Conservation (phyloP, 495 filamentous ascomycete species). For the Endocarpon pusillum region DNA sequence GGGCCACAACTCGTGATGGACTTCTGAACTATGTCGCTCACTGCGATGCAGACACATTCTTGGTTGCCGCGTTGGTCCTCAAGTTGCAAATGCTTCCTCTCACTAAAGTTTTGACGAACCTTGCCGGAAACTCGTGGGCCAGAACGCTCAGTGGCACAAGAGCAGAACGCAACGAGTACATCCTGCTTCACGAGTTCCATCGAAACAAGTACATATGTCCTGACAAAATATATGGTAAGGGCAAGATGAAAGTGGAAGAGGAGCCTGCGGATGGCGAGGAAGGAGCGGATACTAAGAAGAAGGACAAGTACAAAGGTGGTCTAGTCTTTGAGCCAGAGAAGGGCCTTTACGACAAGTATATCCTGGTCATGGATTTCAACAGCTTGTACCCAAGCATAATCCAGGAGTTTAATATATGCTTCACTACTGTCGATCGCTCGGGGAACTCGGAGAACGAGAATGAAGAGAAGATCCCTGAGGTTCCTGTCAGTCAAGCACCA, state of each 20-base stretch:
- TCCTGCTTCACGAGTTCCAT: constrained; percentile 91
- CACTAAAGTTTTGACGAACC: constrained; percentile 86
- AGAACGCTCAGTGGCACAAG: constrained; percentile 87
- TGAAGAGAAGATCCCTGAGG: constrained; percentile 55
- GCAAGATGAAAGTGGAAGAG: constrained; percentile 47
- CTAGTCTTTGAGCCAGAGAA: constrained; percentile 96
- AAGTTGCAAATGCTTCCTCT: constrained; percentile 82
- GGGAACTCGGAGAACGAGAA: constrained; percentile 59
- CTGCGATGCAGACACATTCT: constrained; percentile 88
- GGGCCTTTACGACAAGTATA: constrained; percentile 89
- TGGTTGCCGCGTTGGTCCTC: constrained; percentile 76
- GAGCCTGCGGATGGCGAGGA: constrained; percentile 52
- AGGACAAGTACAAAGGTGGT: constrained; percentile 97
- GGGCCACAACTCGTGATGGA: constrained; percentile 68
- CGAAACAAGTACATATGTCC: constrained; percentile 94
- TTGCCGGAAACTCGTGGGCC: constrained; percentile 97
- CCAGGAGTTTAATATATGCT: constrained; percentile 98
- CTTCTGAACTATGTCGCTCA: constrained; percentile 86
- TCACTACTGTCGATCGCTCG: constrained; percentile 78
- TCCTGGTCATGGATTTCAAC: constrained; percentile 99
- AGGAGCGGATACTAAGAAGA: constrained; percentile 63
- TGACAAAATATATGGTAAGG: constrained; percentile 65
- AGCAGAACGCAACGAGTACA: constrained; percentile 97
- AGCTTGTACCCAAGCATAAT: constrained; percentile 97
- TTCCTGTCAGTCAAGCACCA: constrained; percentile 52